Percentiles rank a stretch among this genome's conserved stretches.
Conservation (phyloP, 331 rosid species). For the Ulmus americana region DNA sequence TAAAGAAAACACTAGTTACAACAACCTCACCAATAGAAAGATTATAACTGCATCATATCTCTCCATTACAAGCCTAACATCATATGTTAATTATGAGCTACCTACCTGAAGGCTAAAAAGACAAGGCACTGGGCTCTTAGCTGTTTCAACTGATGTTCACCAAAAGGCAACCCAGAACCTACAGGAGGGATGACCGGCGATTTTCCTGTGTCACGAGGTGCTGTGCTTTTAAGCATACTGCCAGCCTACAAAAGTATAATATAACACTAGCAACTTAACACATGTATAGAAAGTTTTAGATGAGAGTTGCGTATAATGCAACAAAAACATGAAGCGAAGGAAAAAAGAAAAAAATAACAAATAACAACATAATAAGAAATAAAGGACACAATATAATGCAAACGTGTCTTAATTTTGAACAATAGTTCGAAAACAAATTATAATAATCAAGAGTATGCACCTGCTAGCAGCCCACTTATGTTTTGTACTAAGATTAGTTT, state of each 20-base stretch:
- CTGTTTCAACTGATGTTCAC: conserved; percentile 90
- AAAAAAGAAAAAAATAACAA: neutral
- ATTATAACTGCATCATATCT: conserved; percentile 1
- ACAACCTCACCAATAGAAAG: conserved; percentile 15
- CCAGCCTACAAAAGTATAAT: conserved; percentile 41
- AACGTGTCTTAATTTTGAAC: neutral
- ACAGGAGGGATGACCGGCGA: conserved; percentile 45
- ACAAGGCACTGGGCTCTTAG: conserved; percentile 99
- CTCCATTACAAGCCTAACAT: conserved; percentile 14
- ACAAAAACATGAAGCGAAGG: conserved; percentile 10
- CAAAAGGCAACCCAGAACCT: conserved; percentile 65
- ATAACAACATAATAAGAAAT: conserved; percentile 3
- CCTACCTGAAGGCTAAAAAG: conserved; percentile 90
- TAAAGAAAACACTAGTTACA: conserved; percentile 22
- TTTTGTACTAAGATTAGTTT: no score
- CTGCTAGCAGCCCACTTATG: no score
- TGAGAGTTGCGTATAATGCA: neutral
- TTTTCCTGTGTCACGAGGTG: conserved; percentile 77
- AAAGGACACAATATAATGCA: conserved; percentile 2
- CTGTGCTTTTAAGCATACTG: conserved; percentile 52
- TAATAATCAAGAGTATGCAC: no score
- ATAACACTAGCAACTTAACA: conserved; percentile 2
- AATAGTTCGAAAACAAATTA: no score
- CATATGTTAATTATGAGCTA: conserved; percentile 12
- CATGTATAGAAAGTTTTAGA: neutral